These are phyloP conservation scores for Tylopilus vinaceipallidus DNA, from an alignment of 768 basidiomycete genomes.

Conservation along the genomic window DNA sequence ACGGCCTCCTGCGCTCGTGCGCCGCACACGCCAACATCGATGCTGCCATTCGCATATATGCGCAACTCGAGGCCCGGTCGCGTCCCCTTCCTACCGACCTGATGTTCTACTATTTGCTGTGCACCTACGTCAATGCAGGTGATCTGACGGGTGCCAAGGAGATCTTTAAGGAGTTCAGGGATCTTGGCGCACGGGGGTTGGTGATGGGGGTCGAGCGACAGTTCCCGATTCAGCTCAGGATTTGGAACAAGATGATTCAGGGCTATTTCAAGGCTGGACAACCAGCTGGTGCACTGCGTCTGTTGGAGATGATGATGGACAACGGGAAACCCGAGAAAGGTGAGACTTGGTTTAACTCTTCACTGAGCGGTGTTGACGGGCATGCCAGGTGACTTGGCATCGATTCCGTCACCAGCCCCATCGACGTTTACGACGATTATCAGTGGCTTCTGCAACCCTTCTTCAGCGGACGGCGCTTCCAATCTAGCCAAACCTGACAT, in stretches of 20 bases:
- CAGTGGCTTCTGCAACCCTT: conserved; percentile 57
- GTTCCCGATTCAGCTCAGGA: conserved; percentile 39
- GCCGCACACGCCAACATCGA: conserved; percentile 55
- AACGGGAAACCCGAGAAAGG: conserved; percentile 27
- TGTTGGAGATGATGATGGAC: conserved; percentile 73
- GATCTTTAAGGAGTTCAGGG: conserved; percentile 60
- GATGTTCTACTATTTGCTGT: conserved; percentile 56
- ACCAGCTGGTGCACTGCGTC: conserved; percentile 58
- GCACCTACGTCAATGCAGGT: conserved; percentile 51
- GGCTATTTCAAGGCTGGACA: conserved; percentile 65
- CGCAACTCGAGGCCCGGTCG: conserved; percentile 49
- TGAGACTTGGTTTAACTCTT: not conserved
- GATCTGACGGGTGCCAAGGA: conserved; percentile 52
- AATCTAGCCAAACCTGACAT: conserved; percentile 42
- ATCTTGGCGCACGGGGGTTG: conserved; percentile 38
- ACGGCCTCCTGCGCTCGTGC: conserved; percentile 58
- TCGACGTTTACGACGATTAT: conserved; percentile 67
- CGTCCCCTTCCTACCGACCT: conserved; percentile 31
- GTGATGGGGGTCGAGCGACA: conserved; percentile 18
- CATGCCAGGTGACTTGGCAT: conserved; percentile 25
- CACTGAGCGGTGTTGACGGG: not conserved
- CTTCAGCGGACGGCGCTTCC: conserved; percentile 14
- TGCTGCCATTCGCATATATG: conserved; percentile 62
- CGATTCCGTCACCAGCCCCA: conserved; percentile 54
- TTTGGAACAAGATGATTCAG: conserved; percentile 78